Evolutionary conservation across 1,284 basidiomycete species (phyloP).

Genomic region (Crepidotus sp.): DNA sequence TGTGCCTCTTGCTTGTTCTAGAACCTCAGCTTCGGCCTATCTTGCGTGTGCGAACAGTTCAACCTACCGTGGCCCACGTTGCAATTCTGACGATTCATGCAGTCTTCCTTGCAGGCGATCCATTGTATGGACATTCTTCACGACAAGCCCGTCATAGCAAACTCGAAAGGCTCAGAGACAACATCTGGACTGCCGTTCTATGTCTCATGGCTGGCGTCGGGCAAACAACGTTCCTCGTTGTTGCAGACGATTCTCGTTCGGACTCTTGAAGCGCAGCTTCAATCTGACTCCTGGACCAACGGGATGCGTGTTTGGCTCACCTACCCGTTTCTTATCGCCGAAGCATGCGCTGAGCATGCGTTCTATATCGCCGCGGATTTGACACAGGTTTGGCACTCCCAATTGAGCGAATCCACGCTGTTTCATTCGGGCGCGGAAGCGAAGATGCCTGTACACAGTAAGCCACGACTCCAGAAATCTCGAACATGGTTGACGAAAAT

Average conservation of each 20-base stretch:
- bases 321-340: conserved; percentile 5
- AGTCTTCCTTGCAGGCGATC: conserved; percentile 12
- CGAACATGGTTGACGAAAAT: background rate
- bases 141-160: conserved; percentile 9
- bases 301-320: background rate
- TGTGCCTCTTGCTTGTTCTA: conserved; percentile 12
- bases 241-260: conserved; percentile 8
- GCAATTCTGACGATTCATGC: background rate
- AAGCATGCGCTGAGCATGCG: conserved; percentile 3
- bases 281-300: conserved; percentile 2
- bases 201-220: conserved; percentile 7
- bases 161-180: conserved; percentile 2
- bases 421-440: conserved; percentile 6
- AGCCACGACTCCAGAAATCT: background rate
- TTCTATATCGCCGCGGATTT: background rate
- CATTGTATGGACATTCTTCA: conserved; percentile 14
- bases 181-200: conserved; percentile 2
- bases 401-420: conserved; percentile 6
- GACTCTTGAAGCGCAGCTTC: conserved; percentile 8
- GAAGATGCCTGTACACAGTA: conserved; percentile 12
- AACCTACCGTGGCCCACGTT: background rate
- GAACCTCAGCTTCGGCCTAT: conserved; percentile 11
- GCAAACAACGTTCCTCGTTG: conserved; percentile 6
- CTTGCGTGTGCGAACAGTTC: conserved; percentile 7
- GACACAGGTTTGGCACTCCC: background rate